Conservation (phyloP, 2,329 filamentous ascomycete species). For the Microdochium paspali region DNA sequence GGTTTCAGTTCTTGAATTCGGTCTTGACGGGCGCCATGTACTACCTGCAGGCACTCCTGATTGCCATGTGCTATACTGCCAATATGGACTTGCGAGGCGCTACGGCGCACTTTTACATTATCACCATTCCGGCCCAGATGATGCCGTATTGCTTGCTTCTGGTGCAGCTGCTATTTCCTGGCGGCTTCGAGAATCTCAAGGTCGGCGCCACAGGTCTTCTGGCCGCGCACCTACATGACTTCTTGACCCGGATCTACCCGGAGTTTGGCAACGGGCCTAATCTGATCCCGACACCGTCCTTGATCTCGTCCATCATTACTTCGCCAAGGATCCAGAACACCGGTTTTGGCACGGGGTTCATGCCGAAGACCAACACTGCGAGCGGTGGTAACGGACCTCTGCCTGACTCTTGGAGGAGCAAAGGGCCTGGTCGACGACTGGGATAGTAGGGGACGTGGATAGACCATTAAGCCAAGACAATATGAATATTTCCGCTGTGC, state of each 20-base stretch:
- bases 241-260: conserved; percentile 79
- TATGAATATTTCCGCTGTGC: too few species aligned
- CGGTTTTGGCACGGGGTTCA: conserved; percentile 55
- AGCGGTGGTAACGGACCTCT: conserved; percentile 36
- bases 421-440: conserved; percentile 53
- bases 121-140: conserved; percentile 74
- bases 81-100: conserved; percentile 75
- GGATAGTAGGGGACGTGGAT: conserved; percentile 30
- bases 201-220: conserved; percentile 69
- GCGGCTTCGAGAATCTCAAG: conserved; percentile 45
- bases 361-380: conserved; percentile 15
- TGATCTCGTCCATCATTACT: conserved; percentile 59
- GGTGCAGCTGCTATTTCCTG: conserved; percentile 58
- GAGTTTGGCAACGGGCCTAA: conserved; percentile 79
- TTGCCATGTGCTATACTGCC: conserved; percentile 77
- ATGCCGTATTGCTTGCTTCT: conserved; percentile 74
- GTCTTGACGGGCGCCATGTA: conserved; percentile 38
- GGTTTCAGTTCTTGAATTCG: conserved; percentile 38
- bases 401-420: conserved; percentile 54
- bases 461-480: not conserved
- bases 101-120: conserved; percentile 69
- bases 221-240: conserved; percentile 85
- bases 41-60: conserved; percentile 57
- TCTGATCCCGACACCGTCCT: conserved; percentile 61
- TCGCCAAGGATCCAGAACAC: conserved; percentile 37